These are phyloP conservation scores for Starmerella ratchasimensis DNA, from an alignment of 805 yeast species.

Conservation along the genomic window DNA sequence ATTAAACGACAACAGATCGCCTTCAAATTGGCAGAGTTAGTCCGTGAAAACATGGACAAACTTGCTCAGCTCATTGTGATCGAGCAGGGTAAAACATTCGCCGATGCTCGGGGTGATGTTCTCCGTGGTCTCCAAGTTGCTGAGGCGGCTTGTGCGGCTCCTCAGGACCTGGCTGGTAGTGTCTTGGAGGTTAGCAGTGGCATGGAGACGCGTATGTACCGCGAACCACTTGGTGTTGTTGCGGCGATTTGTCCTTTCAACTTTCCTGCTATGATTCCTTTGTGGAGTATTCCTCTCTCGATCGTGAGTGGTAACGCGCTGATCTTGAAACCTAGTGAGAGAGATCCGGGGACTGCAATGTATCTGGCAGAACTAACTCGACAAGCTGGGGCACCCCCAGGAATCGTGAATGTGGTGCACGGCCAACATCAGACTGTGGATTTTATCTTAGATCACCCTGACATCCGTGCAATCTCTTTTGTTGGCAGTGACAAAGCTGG, in stretches of 20 bases:
- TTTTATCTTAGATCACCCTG: slow-evolving; percentile 54
- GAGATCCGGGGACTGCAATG: slow-evolving; percentile 73
- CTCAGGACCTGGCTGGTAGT: slow-evolving; percentile 47
- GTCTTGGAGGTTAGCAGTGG: slow-evolving; percentile 54
- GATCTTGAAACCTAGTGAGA: slow-evolving; percentile 55
- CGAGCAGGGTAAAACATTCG: slow-evolving; percentile 66
- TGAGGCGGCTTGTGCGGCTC: slow-evolving; percentile 55
- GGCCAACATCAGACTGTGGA: slow-evolving; percentile 63
- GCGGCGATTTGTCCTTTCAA: slow-evolving; percentile 71
- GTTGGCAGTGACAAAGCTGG: slow-evolving; percentile 75
- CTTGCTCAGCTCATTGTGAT: slow-evolving; percentile 50
- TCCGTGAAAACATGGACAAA: slow-evolving; percentile 53
- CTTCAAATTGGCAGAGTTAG: slow-evolving; percentile 51
- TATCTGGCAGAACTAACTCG: slow-evolving; percentile 56
- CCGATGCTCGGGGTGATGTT: slow-evolving; percentile 64
- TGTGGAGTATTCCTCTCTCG: slow-evolving; percentile 51
- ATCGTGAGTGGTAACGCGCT: slow-evolving; percentile 63
- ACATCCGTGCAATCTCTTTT: slow-evolving; percentile 63
- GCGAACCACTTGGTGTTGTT: slow-evolving; percentile 58
- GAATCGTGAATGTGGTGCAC: slow-evolving; percentile 58
- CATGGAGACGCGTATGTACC: slow-evolving; percentile 66
- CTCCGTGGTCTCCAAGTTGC: slow-evolving; percentile 67
- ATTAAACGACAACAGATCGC: slow-evolving; percentile 47
- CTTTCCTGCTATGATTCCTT: slow-evolving; percentile 74
- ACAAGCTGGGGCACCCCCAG: slow-evolving; percentile 65